Conservation (phyloP, 2,329 filamentous ascomycete species). For the Colletotrichum nymphaeae region DNA sequence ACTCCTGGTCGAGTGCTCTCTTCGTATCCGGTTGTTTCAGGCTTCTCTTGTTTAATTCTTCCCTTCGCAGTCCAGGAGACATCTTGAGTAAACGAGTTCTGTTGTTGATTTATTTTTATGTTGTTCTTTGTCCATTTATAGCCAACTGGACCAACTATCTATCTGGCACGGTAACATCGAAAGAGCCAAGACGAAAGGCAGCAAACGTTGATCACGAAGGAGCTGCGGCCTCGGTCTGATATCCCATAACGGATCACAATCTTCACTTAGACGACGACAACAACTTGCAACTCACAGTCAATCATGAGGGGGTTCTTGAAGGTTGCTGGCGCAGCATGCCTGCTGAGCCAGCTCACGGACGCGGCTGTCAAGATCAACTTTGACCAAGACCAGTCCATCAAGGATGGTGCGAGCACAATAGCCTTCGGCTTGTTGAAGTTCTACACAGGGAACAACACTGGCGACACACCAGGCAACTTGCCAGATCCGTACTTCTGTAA, state of each 20-base stretch:
- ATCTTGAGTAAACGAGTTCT: background rate
- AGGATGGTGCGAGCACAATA: conserved; percentile 50
- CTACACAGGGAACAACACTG: conserved; percentile 67
- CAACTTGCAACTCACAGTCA: background rate
- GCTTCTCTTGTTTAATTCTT: background rate
- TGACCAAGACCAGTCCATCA: conserved; percentile 45
- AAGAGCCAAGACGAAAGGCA: background rate
- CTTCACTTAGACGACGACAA: background rate
- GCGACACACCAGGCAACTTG: conserved; percentile 67
- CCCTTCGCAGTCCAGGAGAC: conserved; percentile 22
- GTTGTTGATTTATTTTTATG: background rate
- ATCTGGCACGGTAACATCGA: background rate
- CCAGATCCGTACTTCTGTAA: conserved; percentile 74
- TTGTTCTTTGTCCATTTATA: conserved; percentile 5
- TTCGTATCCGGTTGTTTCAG: background rate
- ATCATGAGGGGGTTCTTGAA: conserved; percentile 21
- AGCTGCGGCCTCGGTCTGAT: background rate
- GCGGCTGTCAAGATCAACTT: conserved; percentile 28
- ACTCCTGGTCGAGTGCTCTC: conserved; percentile 27
- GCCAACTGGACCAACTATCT: background rate
- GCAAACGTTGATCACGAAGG: background rate
- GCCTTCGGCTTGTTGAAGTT: conserved; percentile 51
- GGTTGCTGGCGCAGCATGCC: conserved; percentile 25
- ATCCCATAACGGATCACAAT: background rate
- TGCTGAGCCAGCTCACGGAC: conserved; percentile 21